Conservation (phyloP, 202 grass and related monocot genomes). For the Elaeis oleifera region DNA sequence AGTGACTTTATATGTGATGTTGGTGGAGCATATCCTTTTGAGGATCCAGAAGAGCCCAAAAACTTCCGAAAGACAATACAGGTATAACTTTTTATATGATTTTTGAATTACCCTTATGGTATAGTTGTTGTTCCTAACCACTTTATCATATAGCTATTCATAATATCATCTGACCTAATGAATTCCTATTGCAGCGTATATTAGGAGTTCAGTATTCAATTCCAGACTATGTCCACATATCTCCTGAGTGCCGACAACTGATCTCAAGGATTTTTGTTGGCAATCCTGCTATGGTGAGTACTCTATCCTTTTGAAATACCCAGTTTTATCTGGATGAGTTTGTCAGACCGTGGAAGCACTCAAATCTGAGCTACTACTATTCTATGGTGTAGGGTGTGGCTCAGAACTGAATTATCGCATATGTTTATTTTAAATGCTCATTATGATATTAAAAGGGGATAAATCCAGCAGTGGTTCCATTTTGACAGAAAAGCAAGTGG, state of each 20-base stretch:
- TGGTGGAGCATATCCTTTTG: conserved; percentile 76
- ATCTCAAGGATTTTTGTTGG: conserved; percentile 7
- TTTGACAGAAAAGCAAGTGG: too few relatives aligned
- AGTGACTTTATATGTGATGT: conserved; percentile 66
- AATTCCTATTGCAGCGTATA: conserved; percentile 16
- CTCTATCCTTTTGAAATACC: too few relatives aligned
- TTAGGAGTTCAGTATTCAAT: background rate
- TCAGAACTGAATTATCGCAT: too few relatives aligned
- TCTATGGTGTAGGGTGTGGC: too few relatives aligned
- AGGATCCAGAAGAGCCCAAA: conserved; percentile 49
- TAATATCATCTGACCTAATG: conserved; percentile 7
- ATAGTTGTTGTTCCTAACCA: too few relatives aligned
- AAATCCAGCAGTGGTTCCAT: too few relatives aligned
- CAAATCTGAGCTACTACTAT: too few relatives aligned
- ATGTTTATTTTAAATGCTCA: too few relatives aligned
- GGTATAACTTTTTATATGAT: conserved; percentile 13
- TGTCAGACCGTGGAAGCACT: too few relatives aligned
- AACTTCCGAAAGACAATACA: conserved; percentile 78
- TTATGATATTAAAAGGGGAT: too few relatives aligned
- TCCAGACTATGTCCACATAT: conserved; percentile 3
- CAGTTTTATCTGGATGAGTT: too few relatives aligned
- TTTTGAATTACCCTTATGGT: too few relatives aligned
- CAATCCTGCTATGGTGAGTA: background rate
- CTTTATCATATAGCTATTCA: background rate
- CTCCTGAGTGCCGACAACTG: conserved; percentile 1